Evolutionary conservation across 495 filamentous ascomycete genomes (phyloP).

Genomic region (Hypoxylon subgilvum): DNA sequence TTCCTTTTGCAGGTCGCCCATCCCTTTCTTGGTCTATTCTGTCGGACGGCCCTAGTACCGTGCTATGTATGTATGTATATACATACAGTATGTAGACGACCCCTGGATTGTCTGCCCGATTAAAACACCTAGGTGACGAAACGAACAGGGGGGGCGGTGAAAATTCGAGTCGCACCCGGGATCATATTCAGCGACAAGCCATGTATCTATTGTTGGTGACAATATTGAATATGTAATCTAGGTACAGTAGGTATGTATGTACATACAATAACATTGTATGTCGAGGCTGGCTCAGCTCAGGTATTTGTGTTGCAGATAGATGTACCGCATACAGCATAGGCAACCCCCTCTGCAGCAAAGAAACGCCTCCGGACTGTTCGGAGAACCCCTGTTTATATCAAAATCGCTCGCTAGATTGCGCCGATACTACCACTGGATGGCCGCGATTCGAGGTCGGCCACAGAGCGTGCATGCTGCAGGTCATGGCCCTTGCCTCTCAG

Average conservation of each 20-base stretch:
- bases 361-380: constrained; percentile 14
- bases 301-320: not conserved
- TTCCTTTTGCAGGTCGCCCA: constrained; percentile 5
- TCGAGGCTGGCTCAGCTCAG: no score
- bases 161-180: constrained; percentile 1
- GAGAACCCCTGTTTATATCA: constrained; percentile 27
- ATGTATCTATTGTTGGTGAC: constrained; percentile 6
- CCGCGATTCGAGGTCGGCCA: constrained; percentile 22
- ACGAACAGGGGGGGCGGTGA: not conserved
- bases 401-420: constrained; percentile 1
- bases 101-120: not conserved
- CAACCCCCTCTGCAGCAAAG: no score
- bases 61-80: no score
- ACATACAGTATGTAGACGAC: no score
- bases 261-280: no score
- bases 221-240: constrained; percentile 8
- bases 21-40: not conserved
- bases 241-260: constrained; percentile 1
- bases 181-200: constrained; percentile 11
- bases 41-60: not conserved
- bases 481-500: constrained; percentile 26
- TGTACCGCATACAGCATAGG: no score
- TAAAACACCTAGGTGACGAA: not conserved
- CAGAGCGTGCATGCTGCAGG: constrained; percentile 21
- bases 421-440: constrained; percentile 1